These are phyloP conservation scores for Sporothrix schenckii DNA, from an alignment of 2,329 filamentous ascomycete genomes.

Conservation along the genomic window DNA sequence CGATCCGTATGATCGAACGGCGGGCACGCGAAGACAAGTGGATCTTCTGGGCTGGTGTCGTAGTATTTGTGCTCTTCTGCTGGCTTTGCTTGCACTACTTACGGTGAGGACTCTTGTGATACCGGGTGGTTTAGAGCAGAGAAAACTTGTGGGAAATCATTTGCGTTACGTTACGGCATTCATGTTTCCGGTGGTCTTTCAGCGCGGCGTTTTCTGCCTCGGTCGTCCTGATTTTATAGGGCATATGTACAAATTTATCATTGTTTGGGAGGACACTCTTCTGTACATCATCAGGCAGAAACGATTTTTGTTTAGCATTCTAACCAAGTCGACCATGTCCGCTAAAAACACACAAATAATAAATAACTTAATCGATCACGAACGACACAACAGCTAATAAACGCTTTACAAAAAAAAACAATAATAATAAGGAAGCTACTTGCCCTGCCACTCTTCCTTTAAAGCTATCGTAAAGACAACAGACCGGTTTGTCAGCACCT, in stretches of 20 bases:
- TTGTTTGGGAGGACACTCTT: background rate
- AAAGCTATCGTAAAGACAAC: conserved; percentile 78
- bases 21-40: conserved; percentile 94
- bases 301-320: background rate
- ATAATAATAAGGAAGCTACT: too few species aligned
- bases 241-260: background rate
- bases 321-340: background rate
- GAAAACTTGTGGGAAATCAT: background rate
- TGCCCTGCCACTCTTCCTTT: conserved; percentile 45
- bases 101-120: conserved; percentile 51
- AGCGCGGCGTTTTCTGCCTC: conserved; percentile 34
- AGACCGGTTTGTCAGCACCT: conserved; percentile 63
- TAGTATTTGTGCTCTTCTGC: conserved; percentile 88
- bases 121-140: background rate
- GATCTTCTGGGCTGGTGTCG: conserved; percentile 88
- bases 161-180: background rate
- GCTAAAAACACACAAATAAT: background rate
- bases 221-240: background rate
- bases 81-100: conserved; percentile 88
- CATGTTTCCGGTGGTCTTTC: conserved; percentile 13
- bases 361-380: background rate
- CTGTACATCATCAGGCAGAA: background rate
- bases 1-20: conserved; percentile 93
- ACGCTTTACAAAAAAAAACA: too few species aligned
- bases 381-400: background rate